Evolutionary conservation across 441 rosid species (phyloP).

Genomic region (Croton setiger): DNA sequence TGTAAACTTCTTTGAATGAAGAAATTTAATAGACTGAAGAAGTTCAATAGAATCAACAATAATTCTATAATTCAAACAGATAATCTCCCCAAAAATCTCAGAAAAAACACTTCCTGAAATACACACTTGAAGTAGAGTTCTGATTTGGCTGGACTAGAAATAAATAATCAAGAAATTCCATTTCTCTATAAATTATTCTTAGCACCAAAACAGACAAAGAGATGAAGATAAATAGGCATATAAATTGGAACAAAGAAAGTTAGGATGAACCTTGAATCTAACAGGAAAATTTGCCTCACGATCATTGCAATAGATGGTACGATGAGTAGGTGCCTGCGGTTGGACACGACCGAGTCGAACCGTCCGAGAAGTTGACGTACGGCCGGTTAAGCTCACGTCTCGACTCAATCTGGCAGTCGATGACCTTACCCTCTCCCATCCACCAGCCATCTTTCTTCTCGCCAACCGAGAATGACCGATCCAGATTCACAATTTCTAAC

Average conservation of each 20-base stretch:
- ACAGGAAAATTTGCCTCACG: constrained; percentile 78
- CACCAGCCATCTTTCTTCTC: constrained; percentile 41
- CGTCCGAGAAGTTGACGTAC: constrained; percentile 46
- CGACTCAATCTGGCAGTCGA: constrained; percentile 39
- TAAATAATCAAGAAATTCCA: neutral
- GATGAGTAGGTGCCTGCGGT: constrained; percentile 84
- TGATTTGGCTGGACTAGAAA: neutral
- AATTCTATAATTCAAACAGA: neutral
- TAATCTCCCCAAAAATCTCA: neutral
- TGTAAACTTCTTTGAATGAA: neutral
- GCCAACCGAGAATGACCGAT: neutral
- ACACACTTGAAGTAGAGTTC: constrained; percentile 7
- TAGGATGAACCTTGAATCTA: constrained; percentile 56
- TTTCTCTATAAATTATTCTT: neutral
- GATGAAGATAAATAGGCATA: neutral
- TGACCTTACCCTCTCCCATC: constrained; percentile 55
- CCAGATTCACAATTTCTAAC: neutral
- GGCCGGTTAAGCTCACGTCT: constrained; percentile 32
- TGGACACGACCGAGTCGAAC: constrained; percentile 83
- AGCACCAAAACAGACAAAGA: neutral
- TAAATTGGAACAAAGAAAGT: neutral
- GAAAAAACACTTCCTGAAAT: neutral
- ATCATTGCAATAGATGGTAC: constrained; percentile 86
- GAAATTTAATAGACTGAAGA: neutral
- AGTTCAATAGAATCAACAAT: neutral